Evolutionary conservation across 2,329 filamentous ascomycete genomes (phyloP).

Genomic region (Pseudofabraea citricarpa): DNA sequence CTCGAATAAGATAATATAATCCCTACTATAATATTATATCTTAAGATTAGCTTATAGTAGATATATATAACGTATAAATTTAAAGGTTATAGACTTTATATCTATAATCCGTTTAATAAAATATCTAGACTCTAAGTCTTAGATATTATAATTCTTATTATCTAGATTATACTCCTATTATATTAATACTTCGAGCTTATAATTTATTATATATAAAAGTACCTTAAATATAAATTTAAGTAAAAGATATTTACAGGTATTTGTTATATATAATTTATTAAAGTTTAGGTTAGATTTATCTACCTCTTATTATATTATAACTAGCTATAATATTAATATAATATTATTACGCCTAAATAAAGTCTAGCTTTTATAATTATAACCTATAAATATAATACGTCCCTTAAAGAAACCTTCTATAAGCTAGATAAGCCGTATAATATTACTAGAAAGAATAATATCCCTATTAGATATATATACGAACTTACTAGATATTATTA

Average conservation of each 20-base stretch:
- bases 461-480: neutral
- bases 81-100: neutral
- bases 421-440: neutral
- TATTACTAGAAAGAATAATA: neutral
- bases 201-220: neutral
- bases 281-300: neutral
- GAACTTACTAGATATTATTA: neutral
- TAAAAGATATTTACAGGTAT: neutral
- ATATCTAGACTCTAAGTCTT: neutral
- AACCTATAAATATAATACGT: neutral
- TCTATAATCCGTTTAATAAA: neutral
- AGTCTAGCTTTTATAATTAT: neutral
- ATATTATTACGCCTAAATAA: neutral
- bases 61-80: neutral
- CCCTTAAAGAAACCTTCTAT: neutral
- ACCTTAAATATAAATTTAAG: neutral
- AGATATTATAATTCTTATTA: neutral
- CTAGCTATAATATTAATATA: neutral
- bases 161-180: neutral
- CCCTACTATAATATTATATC: neutral
- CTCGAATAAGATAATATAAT: neutral
- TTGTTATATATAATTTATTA: neutral
- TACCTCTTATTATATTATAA: neutral
- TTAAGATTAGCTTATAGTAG: neutral
- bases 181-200: neutral